Evolutionary conservation across 176 grass and related monocot genomes (phyloP).

Genomic region (Ampelocalamus luodianensis): DNA sequence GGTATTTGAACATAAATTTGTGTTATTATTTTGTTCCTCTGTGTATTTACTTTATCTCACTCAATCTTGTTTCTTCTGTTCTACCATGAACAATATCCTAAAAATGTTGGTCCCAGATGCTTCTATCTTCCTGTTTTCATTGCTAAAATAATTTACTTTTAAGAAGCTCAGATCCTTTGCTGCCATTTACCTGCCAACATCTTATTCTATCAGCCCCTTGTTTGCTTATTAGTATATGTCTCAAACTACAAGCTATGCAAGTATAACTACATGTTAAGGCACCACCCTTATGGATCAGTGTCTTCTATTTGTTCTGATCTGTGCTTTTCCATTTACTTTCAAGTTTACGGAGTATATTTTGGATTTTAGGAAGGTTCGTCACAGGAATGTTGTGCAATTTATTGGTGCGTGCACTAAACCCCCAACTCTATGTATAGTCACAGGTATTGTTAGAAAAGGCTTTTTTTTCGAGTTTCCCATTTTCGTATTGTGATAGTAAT

Average conservation of each 20-base stretch:
- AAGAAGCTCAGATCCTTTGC: background rate
- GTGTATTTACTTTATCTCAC: slow-evolving; percentile 22
- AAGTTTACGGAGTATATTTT: slow-evolving; percentile 41
- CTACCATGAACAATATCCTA: background rate
- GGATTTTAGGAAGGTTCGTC: slow-evolving; percentile 83
- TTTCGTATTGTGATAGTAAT: slow-evolving; percentile 20
- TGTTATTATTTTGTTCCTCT: slow-evolving; percentile 6
- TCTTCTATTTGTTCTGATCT: slow-evolving; percentile 10
- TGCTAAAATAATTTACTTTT: slow-evolving; percentile 9
- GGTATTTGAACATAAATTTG: background rate
- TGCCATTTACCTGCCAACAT: slow-evolving; percentile 24
- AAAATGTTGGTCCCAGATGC: background rate
- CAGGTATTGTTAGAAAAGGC: slow-evolving; percentile 64
- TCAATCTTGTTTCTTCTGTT: slow-evolving; percentile 39
- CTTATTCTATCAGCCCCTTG: background rate
- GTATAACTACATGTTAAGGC: background rate
- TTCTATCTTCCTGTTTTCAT: background rate
- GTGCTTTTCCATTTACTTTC: slow-evolving; percentile 20
- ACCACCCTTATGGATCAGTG: background rate
- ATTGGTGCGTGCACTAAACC: slow-evolving; percentile 95
- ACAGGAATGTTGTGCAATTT: slow-evolving; percentile 99
- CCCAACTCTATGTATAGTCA: slow-evolving; percentile 88
- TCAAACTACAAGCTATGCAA: slow-evolving; percentile 7
- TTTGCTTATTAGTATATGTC: slow-evolving; percentile 18
- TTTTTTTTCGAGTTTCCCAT: background rate